Conservation (phyloP, 768 basidiomycete species). For the Pleurotus pulmonarius region DNA sequence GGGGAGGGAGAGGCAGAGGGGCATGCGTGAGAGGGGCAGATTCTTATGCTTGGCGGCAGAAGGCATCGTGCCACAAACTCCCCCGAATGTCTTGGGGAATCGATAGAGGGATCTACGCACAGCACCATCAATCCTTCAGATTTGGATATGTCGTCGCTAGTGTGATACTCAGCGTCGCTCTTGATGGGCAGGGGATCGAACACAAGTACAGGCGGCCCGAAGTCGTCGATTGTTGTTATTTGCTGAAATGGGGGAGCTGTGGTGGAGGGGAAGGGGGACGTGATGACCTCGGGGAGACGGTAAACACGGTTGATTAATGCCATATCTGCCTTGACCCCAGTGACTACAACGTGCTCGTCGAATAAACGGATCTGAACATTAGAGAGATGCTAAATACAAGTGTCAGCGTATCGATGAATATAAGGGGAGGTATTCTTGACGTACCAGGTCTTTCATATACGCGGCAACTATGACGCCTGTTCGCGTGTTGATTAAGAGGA, state of each 20-base stretch:
- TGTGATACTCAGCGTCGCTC: constrained; percentile 17
- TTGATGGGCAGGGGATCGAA: constrained; percentile 10
- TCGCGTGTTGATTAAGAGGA: constrained; percentile 27
- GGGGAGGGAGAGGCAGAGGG: constrained; percentile 8
- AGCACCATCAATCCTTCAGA: background rate
- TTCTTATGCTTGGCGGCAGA: background rate
- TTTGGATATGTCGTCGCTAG: constrained; percentile 8
- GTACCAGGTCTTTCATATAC: background rate
- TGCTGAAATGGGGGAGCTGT: background rate
- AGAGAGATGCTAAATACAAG: constrained; percentile 21
- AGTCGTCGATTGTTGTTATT: background rate
- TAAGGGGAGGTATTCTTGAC: background rate
- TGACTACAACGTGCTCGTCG: constrained; percentile 24
- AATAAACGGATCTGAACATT: constrained; percentile 29
- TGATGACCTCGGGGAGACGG: constrained; percentile 19
- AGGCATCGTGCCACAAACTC: constrained; percentile 3
- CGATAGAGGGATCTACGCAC: background rate
- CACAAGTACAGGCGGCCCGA: constrained; percentile 6
- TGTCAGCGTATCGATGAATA: no score
- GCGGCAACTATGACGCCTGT: constrained; percentile 13
- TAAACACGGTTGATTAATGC: constrained; percentile 26
- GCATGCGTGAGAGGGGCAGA: background rate
- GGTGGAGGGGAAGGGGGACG: background rate
- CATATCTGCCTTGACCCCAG: constrained; percentile 23
- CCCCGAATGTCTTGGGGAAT: background rate